phyloP scores from a whole-genome alignment of 768 basidiomycete species.

The Punctularia strigosozonata region DNA sequence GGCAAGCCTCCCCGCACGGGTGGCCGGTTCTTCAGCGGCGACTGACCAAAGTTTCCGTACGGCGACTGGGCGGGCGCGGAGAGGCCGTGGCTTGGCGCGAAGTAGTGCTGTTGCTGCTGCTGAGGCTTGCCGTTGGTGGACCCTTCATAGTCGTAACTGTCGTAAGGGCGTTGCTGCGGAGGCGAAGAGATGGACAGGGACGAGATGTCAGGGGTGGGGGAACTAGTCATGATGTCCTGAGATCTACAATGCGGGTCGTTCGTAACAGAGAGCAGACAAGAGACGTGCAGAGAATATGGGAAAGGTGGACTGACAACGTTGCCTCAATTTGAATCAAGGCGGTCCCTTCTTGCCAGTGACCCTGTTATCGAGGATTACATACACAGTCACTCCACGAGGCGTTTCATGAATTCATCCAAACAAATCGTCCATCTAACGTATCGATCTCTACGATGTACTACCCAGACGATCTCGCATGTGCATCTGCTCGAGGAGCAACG shows the following conservation, averaged over 20 bases:
- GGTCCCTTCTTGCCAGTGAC: too few relatives aligned
- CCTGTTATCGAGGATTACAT: not conserved
- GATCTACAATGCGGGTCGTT: too few relatives aligned
- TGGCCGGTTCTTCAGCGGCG: conserved; percentile 71
- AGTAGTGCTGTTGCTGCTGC: conserved; percentile 55
- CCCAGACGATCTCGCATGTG: too few relatives aligned
- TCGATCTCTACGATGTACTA: too few relatives aligned
- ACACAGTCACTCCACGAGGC: not conserved
- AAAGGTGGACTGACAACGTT: too few relatives aligned
- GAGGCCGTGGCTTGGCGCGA: conserved; percentile 51
- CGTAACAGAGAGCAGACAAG: too few relatives aligned
- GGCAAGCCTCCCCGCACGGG: conserved; percentile 60
- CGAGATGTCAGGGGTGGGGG: conserved; percentile 67
- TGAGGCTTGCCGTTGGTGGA: conserved; percentile 34
- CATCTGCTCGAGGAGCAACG: too few relatives aligned
- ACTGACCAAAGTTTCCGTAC: conserved; percentile 44
- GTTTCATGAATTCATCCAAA: not conserved
- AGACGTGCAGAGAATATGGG: too few relatives aligned
- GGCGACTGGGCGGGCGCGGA: conserved; percentile 37
- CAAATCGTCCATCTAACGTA: too few relatives aligned
- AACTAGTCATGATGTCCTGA: conserved; percentile 55
- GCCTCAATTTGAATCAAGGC: too few relatives aligned
- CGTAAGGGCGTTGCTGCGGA: conserved; percentile 73
- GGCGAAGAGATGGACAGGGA: conserved; percentile 58
- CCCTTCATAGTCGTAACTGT: conserved; percentile 77